Conservation (phyloP, 108 stramenopile genomes). For the Heterococcus sp. region DNA sequence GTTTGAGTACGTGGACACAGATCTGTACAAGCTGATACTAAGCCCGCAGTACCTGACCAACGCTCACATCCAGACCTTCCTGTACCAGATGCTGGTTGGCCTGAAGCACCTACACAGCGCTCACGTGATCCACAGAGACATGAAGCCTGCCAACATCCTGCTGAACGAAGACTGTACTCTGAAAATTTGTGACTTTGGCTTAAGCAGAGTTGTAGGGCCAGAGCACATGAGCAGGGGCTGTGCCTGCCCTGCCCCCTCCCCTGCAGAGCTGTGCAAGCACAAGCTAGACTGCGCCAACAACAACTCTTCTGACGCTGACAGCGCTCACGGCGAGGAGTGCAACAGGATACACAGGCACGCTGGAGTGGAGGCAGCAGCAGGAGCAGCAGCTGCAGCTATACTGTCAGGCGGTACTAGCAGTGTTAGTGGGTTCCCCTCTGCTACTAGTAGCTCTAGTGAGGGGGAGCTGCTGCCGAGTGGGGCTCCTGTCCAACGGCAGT, state of each 20-base stretch:
- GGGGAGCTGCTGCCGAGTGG: not conserved
- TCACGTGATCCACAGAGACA: slow-evolving; percentile 83
- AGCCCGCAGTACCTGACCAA: slow-evolving; percentile 93
- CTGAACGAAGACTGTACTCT: slow-evolving; percentile 95
- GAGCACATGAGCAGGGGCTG: slow-evolving; percentile 3
- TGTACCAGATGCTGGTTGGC: slow-evolving; percentile 93
- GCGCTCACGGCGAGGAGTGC: slow-evolving; percentile 9
- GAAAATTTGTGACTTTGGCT: slow-evolving; percentile 98
- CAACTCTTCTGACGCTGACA: not conserved
- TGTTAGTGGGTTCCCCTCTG: not conserved
- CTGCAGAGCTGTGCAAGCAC: not conserved
- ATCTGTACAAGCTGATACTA: slow-evolving; percentile 96
- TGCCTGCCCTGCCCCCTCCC: not conserved
- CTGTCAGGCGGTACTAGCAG: not conserved
- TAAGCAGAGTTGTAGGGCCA: slow-evolving; percentile 79
- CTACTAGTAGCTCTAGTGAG: not conserved
- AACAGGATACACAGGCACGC: not conserved
- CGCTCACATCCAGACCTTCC: slow-evolving; percentile 89
- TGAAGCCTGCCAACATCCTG: slow-evolving; percentile 76
- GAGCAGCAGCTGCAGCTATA: not conserved
- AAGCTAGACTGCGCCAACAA: not conserved
- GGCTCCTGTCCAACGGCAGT: not conserved
- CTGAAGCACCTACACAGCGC: slow-evolving; percentile 84
- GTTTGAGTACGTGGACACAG: slow-evolving; percentile 89
- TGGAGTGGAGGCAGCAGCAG: not conserved